Evolutionary conservation across 2,329 filamentous ascomycete genomes (phyloP).

Genomic region (Exophiala xenobiotica): DNA sequence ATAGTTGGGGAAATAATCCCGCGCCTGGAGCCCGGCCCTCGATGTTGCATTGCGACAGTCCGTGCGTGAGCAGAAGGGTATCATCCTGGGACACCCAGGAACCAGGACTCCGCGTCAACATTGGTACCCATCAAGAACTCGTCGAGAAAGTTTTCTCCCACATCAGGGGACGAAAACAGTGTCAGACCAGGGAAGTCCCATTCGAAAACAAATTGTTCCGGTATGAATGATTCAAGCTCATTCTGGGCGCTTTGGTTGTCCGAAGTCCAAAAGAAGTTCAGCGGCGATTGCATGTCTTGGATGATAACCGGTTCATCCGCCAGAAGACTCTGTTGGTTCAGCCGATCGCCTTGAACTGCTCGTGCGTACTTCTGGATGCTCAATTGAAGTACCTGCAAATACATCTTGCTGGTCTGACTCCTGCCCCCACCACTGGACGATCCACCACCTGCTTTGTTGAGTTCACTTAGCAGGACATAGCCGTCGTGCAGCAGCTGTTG

Average conservation of each 20-base stretch:
- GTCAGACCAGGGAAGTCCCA: slow-evolving; percentile 59
- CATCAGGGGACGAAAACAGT: slow-evolving; percentile 50
- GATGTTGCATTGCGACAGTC: too few relatives aligned
- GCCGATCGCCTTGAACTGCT: slow-evolving; percentile 41
- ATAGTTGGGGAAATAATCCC: too few relatives aligned
- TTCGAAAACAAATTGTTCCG: slow-evolving; percentile 57
- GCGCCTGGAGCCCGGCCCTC: too few relatives aligned
- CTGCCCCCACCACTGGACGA: slow-evolving; percentile 34
- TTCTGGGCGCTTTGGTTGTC: slow-evolving; percentile 39
- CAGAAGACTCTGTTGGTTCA: not conserved
- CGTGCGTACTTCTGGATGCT: slow-evolving; percentile 54
- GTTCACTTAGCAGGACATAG: slow-evolving; percentile 44
- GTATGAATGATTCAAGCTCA: slow-evolving; percentile 56
- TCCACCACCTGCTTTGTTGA: slow-evolving; percentile 36
- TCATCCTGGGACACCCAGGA: slow-evolving; percentile 37
- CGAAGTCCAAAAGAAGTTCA: slow-evolving; percentile 37
- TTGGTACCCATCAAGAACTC: slow-evolving; percentile 40
- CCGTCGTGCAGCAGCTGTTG: slow-evolving; percentile 46
- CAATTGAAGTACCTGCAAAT: slow-evolving; percentile 50
- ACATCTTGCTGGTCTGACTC: slow-evolving; percentile 47
- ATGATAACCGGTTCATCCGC: slow-evolving; percentile 1
- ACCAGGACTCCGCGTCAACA: slow-evolving; percentile 8
- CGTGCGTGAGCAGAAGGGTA: too few relatives aligned
- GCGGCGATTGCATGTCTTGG: slow-evolving; percentile 15
- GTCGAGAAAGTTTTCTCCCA: slow-evolving; percentile 50